phyloP scores from a whole-genome alignment of 805 yeast genomes.

The Candida nanaspora region DNA sequence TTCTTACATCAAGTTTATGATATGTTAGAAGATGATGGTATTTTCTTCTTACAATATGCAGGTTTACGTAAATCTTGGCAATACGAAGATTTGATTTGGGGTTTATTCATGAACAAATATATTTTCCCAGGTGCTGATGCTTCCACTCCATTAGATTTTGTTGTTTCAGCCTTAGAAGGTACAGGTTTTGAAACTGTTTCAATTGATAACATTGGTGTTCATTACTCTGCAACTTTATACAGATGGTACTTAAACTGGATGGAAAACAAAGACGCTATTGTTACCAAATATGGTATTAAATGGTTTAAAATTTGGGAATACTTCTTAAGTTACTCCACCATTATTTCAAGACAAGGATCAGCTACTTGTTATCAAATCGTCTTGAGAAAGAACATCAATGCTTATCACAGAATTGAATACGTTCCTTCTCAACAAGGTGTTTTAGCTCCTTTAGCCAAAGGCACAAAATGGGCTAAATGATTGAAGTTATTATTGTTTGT shows the following conservation, averaged over 20 bases:
- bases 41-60: slow-evolving; percentile 81
- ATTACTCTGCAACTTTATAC: slow-evolving; percentile 86
- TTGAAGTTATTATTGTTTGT: background rate
- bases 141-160: slow-evolving; percentile 86
- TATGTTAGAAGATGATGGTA: slow-evolving; percentile 87
- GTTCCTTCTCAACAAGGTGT: slow-evolving; percentile 75
- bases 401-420: slow-evolving; percentile 77
- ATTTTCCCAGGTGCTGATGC: slow-evolving; percentile 98
- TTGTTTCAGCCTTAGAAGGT: slow-evolving; percentile 66
- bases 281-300: slow-evolving; percentile 75
- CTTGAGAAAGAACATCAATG: slow-evolving; percentile 81
- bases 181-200: slow-evolving; percentile 82
- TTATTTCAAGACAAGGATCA: slow-evolving; percentile 87
- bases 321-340: slow-evolving; percentile 76
- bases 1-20: slow-evolving; percentile 78
- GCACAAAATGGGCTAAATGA: slow-evolving; percentile 49
- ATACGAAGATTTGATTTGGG: slow-evolving; percentile 91
- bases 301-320: slow-evolving; percentile 95
- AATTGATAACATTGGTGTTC: slow-evolving; percentile 86
- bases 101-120: slow-evolving; percentile 91
- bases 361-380: slow-evolving; percentile 90
- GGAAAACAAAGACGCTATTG: slow-evolving; percentile 68
- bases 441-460: slow-evolving; percentile 47
- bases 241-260: slow-evolving; percentile 95
- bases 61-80: slow-evolving; percentile 92